Conservation (phyloP, 192 early-diverging fungal genomes). For the Podila clonocystis region DNA sequence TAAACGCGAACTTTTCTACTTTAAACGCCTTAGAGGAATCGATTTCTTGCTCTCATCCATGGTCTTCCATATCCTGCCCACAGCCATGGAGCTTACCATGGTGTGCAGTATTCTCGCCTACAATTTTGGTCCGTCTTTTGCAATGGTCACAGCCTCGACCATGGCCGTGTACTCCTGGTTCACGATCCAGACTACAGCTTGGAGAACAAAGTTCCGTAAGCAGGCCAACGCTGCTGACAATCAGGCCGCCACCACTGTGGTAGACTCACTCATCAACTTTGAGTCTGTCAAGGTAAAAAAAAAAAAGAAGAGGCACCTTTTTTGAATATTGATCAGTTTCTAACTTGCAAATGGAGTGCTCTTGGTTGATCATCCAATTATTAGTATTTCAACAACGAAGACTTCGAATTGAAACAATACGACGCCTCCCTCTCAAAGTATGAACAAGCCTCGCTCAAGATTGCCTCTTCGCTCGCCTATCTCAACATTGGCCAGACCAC, state of each 20-base stretch:
- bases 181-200: conserved; percentile 90
- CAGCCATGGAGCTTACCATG: conserved; percentile 92
- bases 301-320: too few relatives aligned
- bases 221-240: conserved; percentile 98
- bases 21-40: conserved; percentile 84
- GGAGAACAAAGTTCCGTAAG: conserved; percentile 87
- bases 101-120: conserved; percentile 91
- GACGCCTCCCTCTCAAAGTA: conserved; percentile 84
- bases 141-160: conserved; percentile 67
- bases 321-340: not conserved
- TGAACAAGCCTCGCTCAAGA: conserved; percentile 85
- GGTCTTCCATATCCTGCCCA: conserved; percentile 97
- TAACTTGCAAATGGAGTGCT: too few relatives aligned
- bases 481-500: conserved; percentile 91
- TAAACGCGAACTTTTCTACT: conserved; percentile 91
- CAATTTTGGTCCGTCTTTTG: conserved; percentile 64
- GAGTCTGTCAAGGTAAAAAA: conserved; percentile 89
- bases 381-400: conserved; percentile 88
- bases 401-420: conserved; percentile 83
- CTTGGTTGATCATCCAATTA: not conserved
- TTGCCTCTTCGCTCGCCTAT: conserved; percentile 81
- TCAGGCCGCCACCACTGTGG: conserved; percentile 90
- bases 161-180: conserved; percentile 87
- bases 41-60: conserved; percentile 94
- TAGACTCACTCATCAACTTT: conserved; percentile 97